phyloP scores from a whole-genome alignment of 2,329 filamentous ascomycete genomes.

The Talaromyces sp. region DNA sequence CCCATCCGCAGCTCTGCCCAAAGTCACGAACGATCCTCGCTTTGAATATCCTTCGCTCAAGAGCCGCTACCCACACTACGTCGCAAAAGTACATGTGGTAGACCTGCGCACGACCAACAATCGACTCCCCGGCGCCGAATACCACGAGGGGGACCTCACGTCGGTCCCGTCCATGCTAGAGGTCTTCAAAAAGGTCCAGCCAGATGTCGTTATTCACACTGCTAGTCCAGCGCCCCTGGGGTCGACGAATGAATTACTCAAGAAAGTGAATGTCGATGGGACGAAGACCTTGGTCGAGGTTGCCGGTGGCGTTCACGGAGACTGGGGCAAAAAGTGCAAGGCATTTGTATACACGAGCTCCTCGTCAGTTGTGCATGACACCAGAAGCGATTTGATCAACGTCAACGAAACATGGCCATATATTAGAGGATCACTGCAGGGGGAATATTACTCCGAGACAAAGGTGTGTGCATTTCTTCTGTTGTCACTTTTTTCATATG shows the following conservation, averaged over 20 bases:
- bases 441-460: constrained; percentile 83
- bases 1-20: constrained; percentile 32
- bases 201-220: constrained; percentile 86
- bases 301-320: constrained; percentile 60
- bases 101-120: constrained; percentile 69
- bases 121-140: constrained; percentile 57
- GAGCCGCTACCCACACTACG: constrained; percentile 37
- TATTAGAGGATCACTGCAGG: constrained; percentile 64
- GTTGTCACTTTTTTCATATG: neutral
- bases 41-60: constrained; percentile 33
- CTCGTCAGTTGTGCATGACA: constrained; percentile 81
- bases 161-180: constrained; percentile 55
- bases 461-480: constrained; percentile 54
- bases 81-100: constrained; percentile 60
- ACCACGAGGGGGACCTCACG: constrained; percentile 75
- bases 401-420: constrained; percentile 79
- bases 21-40: constrained; percentile 28
- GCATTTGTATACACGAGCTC: constrained; percentile 88
- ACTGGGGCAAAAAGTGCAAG: constrained; percentile 59
- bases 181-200: constrained; percentile 62
- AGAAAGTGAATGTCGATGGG: constrained; percentile 82
- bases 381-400: constrained; percentile 70
- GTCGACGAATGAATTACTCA: constrained; percentile 57
- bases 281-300: constrained; percentile 66
- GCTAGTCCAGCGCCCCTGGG: constrained; percentile 63